Conservation (phyloP, 805 yeast species). For the Cyberlindnera suaveolens region DNA sequence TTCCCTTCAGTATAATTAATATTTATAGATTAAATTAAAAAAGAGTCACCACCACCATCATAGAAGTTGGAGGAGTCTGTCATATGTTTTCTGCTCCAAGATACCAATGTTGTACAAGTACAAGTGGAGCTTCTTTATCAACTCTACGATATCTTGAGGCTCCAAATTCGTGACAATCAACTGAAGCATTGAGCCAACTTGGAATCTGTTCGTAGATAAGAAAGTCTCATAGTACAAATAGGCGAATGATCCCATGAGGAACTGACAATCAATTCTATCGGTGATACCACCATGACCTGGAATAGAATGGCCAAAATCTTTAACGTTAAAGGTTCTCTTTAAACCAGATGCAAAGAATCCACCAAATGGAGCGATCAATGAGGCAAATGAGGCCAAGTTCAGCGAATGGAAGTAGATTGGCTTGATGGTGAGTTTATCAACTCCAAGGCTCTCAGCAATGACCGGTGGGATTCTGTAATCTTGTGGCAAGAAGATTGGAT, state of each 20-base stretch:
- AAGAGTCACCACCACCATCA: too few species aligned
- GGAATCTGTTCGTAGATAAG: slow-evolving; percentile 63
- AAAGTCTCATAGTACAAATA: slow-evolving; percentile 92
- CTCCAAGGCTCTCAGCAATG: slow-evolving; percentile 42
- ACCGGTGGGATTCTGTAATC: slow-evolving; percentile 69
- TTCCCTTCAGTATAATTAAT: too few species aligned
- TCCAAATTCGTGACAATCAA: slow-evolving; percentile 65
- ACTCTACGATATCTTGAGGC: slow-evolving; percentile 55
- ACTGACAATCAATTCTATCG: slow-evolving; percentile 96
- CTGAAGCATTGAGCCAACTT: slow-evolving; percentile 72
- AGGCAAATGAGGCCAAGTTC: slow-evolving; percentile 87
- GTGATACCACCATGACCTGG: slow-evolving; percentile 99
- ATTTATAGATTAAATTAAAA: too few species aligned
- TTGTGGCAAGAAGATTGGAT: slow-evolving; percentile 85
- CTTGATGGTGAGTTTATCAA: slow-evolving; percentile 53
- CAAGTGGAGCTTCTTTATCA: slow-evolving; percentile 46
- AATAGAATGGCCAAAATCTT: slow-evolving; percentile 96
- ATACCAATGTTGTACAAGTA: slow-evolving; percentile 33
- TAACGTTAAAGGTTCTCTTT: slow-evolving; percentile 91
- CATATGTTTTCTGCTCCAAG: slow-evolving; percentile 30
- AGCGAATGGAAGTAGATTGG: slow-evolving; percentile 91
- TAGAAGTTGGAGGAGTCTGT: slow-evolving; percentile 9
- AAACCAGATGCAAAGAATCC: slow-evolving; percentile 98
- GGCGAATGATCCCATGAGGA: slow-evolving; percentile 93
- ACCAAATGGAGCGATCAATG: slow-evolving; percentile 96